Percentiles rank a stretch among this genome's conserved stretches.
phyloP scores from a whole-genome alignment of 768 basidiomycete genomes.

The Cystofilobasidium capitatum region DNA sequence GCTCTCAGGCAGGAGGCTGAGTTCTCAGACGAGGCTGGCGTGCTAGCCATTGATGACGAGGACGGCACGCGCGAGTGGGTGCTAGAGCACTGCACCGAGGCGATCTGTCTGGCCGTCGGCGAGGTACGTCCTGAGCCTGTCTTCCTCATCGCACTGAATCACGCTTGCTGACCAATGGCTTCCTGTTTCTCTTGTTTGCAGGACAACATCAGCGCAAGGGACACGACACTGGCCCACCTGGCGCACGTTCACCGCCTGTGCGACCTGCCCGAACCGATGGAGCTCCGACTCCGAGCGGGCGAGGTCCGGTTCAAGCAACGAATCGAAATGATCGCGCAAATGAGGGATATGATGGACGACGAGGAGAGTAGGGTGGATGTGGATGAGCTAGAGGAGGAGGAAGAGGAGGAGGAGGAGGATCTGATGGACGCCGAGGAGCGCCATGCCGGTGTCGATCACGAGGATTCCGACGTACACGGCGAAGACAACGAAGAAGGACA shows the following conservation, averaged over 20 bases:
- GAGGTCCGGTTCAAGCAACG: constrained; percentile 19
- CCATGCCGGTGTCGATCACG: not conserved
- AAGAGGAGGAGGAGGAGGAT: not conserved
- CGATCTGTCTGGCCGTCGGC: constrained; percentile 8
- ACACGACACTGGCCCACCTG: constrained; percentile 14
- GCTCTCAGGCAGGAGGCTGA: constrained; percentile 22
- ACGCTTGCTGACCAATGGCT: not conserved
- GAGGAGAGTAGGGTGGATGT: constrained; percentile 14
- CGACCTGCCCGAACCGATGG: constrained; percentile 17
- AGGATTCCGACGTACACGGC: not conserved
- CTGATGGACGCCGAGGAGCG: not conserved
- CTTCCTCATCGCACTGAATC: not conserved
- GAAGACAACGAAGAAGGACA: not conserved
- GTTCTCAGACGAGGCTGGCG: constrained; percentile 9
- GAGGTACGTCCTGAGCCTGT: constrained; percentile 8
- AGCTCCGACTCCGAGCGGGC: constrained; percentile 18
- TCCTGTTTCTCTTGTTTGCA: not conserved
- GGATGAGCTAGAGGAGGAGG: constrained; percentile 3
- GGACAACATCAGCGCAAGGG: constrained; percentile 19
- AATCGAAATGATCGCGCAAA: constrained; percentile 17
- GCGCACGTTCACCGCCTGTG: constrained; percentile 19
- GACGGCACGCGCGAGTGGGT: constrained; percentile 24
- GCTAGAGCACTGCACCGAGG: constrained; percentile 19
- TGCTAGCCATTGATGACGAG: constrained; percentile 18
- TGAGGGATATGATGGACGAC: constrained; percentile 14